phyloP scores from a whole-genome alignment of 2,329 filamentous ascomycete genomes.

The Calonectria multiphialidica region DNA sequence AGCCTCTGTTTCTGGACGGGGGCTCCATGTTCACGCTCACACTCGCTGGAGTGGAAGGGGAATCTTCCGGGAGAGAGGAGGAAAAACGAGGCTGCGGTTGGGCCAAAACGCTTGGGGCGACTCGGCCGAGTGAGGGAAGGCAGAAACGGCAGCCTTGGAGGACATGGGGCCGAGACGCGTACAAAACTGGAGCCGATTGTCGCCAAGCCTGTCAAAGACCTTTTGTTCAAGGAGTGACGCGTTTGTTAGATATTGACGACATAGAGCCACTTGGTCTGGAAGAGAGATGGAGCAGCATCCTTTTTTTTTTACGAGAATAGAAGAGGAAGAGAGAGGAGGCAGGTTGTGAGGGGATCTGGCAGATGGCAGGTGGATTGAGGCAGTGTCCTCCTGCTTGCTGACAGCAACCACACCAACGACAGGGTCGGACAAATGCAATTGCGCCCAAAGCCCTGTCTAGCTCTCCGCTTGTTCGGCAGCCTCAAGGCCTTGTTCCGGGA shows the following conservation, averaged over 20 bases:
- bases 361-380: conserved; percentile 7
- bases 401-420: neutral
- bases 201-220: neutral
- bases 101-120: neutral
- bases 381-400: conserved; percentile 7
- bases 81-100: neutral
- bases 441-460: neutral
- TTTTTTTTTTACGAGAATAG: neutral
- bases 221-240: conserved; percentile 7
- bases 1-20: neutral
- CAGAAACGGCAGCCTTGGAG: neutral
- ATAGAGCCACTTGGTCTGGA: neutral
- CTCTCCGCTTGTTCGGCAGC: neutral
- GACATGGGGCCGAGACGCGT: neutral
- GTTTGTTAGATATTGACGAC: neutral
- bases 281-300: neutral
- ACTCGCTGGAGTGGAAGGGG: conserved; percentile 1
- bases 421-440: neutral
- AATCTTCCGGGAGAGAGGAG: too few relatives aligned
- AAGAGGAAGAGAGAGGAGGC: neutral
- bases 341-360: neutral
- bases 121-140: neutral
- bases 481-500: neutral
- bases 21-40: neutral
- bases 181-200: neutral